phyloP scores from a whole-genome alignment of 306 rosid genomes.

The Acacia acuminata region DNA sequence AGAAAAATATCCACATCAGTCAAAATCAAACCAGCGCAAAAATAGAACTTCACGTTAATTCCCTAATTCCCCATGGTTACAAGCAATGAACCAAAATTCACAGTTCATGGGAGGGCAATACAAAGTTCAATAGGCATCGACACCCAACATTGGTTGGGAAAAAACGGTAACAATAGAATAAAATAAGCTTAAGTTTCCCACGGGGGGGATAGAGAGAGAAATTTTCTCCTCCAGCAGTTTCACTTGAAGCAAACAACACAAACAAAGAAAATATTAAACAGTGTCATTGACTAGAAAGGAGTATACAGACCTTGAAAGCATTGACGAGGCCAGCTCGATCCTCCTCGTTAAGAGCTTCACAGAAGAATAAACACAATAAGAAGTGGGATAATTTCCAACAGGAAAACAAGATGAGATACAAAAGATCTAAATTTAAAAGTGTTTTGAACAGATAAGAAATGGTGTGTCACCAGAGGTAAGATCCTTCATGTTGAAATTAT shows the following conservation, averaged over 20 bases:
- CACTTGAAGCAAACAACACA: neutral
- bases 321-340: constrained; percentile 80
- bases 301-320: constrained; percentile 70
- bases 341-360: constrained; percentile 65
- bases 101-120: neutral
- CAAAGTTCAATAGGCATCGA: neutral
- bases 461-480: constrained; percentile 62
- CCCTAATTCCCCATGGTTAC: neutral
- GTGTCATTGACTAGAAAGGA: neutral
- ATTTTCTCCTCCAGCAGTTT: neutral
- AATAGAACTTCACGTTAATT: neutral
- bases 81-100: neutral
- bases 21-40: neutral
- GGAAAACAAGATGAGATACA: neutral
- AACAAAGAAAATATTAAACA: neutral
- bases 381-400: neutral
- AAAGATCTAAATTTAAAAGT: neutral
- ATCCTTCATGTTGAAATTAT: constrained; percentile 68
- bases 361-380: neutral
- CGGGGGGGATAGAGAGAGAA: rapidly evolving
- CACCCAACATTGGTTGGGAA: neutral
- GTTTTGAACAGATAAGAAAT: neutral
- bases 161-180: neutral
- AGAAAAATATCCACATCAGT: neutral
- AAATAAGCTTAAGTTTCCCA: neutral